Percentiles rank a stretch among this genome's conserved stretches.
Conservation (phyloP, 2,329 filamentous ascomycete genomes). For the Monosporascus sp. region DNA sequence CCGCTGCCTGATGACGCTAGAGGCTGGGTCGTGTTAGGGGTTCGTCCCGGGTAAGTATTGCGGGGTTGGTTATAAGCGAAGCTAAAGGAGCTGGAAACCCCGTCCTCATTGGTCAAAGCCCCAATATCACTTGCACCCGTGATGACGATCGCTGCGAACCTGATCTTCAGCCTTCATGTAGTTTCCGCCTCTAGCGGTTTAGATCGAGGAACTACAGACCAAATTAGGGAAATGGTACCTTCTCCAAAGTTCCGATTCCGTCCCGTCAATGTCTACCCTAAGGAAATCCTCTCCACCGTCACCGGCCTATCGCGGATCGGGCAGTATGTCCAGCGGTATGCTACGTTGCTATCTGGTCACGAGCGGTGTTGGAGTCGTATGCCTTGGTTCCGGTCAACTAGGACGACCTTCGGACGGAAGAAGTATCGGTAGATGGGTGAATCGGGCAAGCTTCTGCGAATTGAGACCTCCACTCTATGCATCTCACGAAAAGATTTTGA, state of each 20-base stretch:
- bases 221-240: too few relatives aligned
- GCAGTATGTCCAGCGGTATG: neutral
- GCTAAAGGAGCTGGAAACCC: neutral
- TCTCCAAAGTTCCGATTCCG: neutral
- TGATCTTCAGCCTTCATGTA: neutral
- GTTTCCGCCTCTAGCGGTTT: neutral
- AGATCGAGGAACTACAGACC: neutral
- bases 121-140: neutral
- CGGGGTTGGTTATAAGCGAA: too few relatives aligned
- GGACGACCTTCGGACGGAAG: too few relatives aligned
- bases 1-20: too few relatives aligned
- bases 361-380: neutral
- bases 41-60: too few relatives aligned
- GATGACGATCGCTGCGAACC: neutral
- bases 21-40: too few relatives aligned
- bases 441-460: too few relatives aligned
- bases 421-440: too few relatives aligned
- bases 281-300: neutral
- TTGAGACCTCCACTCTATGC: neutral
- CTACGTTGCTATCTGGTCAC: neutral
- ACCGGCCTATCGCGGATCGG: neutral
- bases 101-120: neutral
- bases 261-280: neutral
- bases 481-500: neutral
- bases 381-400: neutral